A percentile compares a stretch with the other conserved stretches of the same genome.
Conservation (phyloP, 2,329 filamentous ascomycete genomes). For the Aureobasidium sp. region DNA sequence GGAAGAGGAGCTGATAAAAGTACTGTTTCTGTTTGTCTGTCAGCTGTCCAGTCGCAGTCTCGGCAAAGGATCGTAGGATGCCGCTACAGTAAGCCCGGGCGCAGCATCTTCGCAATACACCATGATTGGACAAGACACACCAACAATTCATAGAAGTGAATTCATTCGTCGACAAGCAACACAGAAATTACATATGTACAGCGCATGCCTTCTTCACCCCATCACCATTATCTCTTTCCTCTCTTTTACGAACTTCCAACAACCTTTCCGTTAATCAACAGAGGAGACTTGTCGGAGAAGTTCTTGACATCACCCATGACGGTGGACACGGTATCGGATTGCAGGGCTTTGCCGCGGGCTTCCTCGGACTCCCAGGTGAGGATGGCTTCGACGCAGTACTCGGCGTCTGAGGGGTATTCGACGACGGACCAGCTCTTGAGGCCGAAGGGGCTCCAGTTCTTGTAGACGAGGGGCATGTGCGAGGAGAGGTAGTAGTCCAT, state of each 20-base stretch:
- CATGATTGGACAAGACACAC: too few species aligned
- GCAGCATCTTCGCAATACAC: too few species aligned
- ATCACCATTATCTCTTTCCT: neutral
- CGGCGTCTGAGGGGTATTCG: conserved; percentile 22
- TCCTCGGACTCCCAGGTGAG: conserved; percentile 24
- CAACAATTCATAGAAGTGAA: too few species aligned
- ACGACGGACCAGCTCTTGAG: conserved; percentile 26
- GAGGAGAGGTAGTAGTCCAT: conserved; percentile 31
- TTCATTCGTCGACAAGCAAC: too few species aligned
- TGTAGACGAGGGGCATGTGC: conserved; percentile 30
- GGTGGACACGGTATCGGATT: conserved; percentile 16
- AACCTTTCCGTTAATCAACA: conserved; percentile 23
- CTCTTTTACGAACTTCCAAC: conserved; percentile 14
- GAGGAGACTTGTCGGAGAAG: conserved; percentile 28
- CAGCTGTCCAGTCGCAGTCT: too few species aligned
- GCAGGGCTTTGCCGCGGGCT: conserved; percentile 21
- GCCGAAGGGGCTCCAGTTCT: conserved; percentile 24
- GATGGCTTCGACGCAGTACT: conserved; percentile 26
- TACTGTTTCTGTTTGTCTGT: too few species aligned
- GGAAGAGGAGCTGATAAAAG: too few species aligned
- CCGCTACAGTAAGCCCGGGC: too few species aligned
- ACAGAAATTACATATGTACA: neutral
- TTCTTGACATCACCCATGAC: conserved; percentile 27
- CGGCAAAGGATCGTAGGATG: too few species aligned
- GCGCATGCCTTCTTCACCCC: too few species aligned